Percentiles rank a stretch among this genome's conserved stretches.
Conservation (phyloP, 768 basidiomycete genomes). For the Phylloporus scabripes region DNA sequence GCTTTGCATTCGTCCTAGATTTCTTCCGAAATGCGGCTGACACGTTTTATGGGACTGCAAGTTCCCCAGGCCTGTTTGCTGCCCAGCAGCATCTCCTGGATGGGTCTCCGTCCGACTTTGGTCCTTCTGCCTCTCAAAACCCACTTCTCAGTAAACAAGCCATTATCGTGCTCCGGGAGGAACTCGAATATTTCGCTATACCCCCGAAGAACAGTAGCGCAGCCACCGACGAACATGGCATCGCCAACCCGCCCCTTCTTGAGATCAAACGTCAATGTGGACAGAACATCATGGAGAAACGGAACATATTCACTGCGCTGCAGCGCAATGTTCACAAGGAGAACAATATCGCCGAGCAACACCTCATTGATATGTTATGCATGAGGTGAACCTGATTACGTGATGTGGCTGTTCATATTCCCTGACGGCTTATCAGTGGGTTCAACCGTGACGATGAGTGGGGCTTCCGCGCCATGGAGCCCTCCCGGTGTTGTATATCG, state of each 20-base stretch:
- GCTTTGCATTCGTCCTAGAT: conserved; percentile 87
- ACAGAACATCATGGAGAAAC: conserved; percentile 79
- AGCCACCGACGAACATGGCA: conserved; percentile 69
- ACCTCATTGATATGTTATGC: conserved; percentile 99
- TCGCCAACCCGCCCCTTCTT: conserved; percentile 71
- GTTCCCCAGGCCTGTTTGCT: conserved; percentile 63
- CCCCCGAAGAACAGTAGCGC: conserved; percentile 65
- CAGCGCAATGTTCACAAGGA: conserved; percentile 99
- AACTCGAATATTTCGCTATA: conserved; percentile 97
- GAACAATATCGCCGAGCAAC: conserved; percentile 98
- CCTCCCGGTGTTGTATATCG: conserved; percentile 94
- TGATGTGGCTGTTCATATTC: background rate
- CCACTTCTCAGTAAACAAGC: conserved; percentile 94
- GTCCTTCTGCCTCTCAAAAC: conserved; percentile 70
- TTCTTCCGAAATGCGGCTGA: conserved; percentile 91
- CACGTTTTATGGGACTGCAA: conserved; percentile 83
- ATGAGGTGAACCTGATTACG: conserved; percentile 67
- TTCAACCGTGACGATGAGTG: conserved; percentile 97
- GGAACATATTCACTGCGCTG: conserved; percentile 93
- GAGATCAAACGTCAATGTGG: conserved; percentile 86
- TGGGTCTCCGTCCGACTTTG: conserved; percentile 51
- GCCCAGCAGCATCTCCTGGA: conserved; percentile 80
- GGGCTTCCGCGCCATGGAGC: conserved; percentile 96
- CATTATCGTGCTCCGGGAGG: conserved; percentile 96
- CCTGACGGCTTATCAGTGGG: conserved; percentile 45